These are phyloP conservation scores for Fusarium hostae DNA, from an alignment of 2,329 filamentous ascomycete genomes.

Conservation along the genomic window DNA sequence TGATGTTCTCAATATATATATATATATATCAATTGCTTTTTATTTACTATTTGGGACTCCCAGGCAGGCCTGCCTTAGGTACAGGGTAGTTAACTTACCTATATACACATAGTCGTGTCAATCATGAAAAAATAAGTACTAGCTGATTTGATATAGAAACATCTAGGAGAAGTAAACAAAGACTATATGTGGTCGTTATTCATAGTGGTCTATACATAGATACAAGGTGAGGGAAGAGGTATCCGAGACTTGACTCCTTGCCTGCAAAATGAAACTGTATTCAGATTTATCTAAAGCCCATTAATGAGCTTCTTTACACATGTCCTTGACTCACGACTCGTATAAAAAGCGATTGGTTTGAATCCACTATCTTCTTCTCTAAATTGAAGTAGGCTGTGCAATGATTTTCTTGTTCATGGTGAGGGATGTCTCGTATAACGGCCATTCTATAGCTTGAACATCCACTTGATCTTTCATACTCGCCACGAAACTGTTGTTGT, in stretches of 20 bases:
- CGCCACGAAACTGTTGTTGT: conserved; percentile 6
- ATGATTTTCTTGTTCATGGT: background rate
- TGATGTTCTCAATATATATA: too few species aligned
- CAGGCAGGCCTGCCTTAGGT: too few species aligned
- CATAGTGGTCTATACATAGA: background rate
- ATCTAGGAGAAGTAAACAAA: background rate
- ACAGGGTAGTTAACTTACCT: background rate
- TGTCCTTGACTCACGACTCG: background rate
- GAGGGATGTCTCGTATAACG: background rate
- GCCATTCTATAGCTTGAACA: background rate
- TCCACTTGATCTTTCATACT: background rate
- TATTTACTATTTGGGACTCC: background rate
- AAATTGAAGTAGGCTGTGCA: background rate
- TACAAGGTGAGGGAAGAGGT: too few species aligned
- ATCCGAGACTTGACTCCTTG: background rate
- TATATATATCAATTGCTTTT: background rate
- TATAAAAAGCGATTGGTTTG: background rate
- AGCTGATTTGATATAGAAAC: background rate
- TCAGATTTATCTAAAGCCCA: too few species aligned
- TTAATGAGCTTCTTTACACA: background rate
- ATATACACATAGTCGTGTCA: background rate
- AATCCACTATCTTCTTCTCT: background rate
- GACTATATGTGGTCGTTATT: background rate
- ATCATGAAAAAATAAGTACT: background rate
- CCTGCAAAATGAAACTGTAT: background rate